Evolutionary conservation across 768 basidiomycete genomes (phyloP), one percentile per base, ranked within the genome.

Genomic region (Collybiopsis luxurians): DNA sequence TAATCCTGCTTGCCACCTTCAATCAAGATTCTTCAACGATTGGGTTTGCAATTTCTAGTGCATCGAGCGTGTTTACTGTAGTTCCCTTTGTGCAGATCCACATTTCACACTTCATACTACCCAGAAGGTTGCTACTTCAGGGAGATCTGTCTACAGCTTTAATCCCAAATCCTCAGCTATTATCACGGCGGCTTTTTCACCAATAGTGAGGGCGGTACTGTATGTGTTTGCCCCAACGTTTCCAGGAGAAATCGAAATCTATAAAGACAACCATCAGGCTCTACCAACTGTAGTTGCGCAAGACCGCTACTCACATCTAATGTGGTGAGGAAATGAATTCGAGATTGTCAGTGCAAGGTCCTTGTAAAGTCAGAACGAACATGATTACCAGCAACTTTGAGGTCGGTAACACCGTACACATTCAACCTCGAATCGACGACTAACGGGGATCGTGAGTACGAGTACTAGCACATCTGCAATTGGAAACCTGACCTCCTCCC

Each of bases 391-490:
- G 62, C 78, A 21, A 82, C 73, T 54, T 82, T 77, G 30, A 82
- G 64, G 19, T 73, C 71, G 40, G 62, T 57, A 2, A 75, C 67
- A 1, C 77, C 78, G 45, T 82, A 80, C 6, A 82, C 79, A 52
- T 75, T 75, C 39, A 80, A 56, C 11, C 62, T 60, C 38, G 69
- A 26, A 53, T 82, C 77, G 19, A 82, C 78, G 15, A 81, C 80
- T 53, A 43, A 42, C n/a, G n/a, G n/a, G n/a, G n/a, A n/a, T n/a
- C n/a, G n/a, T n/a, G n/a, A n/a, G n/a, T n/a, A n/a, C n/a, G n/a
- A n/a, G n/a, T n/a, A n/a, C n/a, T n/a, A n/a, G n/a, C n/a, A n/a
- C n/a, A n/a, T n/a, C n/a, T n/a, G n/a, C n/a, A n/a, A n/a, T n/a
- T n/a, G n/a, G n/a, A n/a, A n/a, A n/a, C n/a, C n/a, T n/a, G n/a